Base-by-base conservation (phyloP, 1,284 basidiomycete genomes). In the Neolentinus lepideus region DNA sequence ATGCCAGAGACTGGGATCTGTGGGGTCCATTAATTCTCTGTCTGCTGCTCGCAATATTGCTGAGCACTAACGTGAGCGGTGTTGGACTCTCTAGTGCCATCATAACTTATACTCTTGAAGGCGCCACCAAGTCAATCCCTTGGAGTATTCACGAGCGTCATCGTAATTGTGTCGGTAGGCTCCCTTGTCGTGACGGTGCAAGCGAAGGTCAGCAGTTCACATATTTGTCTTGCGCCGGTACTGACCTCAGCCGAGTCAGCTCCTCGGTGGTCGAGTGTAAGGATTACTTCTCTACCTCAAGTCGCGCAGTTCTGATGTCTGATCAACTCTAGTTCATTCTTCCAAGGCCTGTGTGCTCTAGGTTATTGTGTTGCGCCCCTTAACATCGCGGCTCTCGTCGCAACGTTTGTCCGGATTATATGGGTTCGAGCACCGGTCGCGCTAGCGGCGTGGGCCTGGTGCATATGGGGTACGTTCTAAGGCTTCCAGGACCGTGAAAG, bases 11-110 rank as follows among this genome's bases (percentile, higher is more conserved):
- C 65, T 98, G 94, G 94, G 94, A 98, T 70, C 77, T 98, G 35
- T 98, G 94, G 94, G 94, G 94, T 1, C 94, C 94, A 10, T 77
- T 97, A 6, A 79, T 96, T 36, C 80, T 97, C 54, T 95, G 91
- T 65, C 77, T 97, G 56, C 73, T 83, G 21, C 77, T 97, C 12
- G 92, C 89, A 45, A 90, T 94, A 53, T 85, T 96, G 73, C 80
- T 97, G 16, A 95, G 91, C 60, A 73, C 95, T 47, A 93, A 94
- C 68, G 94, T 94, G 64, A 60, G 84, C 72, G 1, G 26, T 3
- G 54, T 22, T 16, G 8, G 27, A 31, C 53, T 19, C n/a, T 16
- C 19, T 25, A 19, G 33, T 25, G 55, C 56, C 38, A 51, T 53
- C 35, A 57, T 54, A 55, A n/a, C 31, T 26, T 21, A 55, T 38